Percentiles rank a stretch among this genome's conserved stretches.
phyloP scores from a whole-genome alignment of 345 rosid genomes.

The Arabidopsis suecica region DNA sequence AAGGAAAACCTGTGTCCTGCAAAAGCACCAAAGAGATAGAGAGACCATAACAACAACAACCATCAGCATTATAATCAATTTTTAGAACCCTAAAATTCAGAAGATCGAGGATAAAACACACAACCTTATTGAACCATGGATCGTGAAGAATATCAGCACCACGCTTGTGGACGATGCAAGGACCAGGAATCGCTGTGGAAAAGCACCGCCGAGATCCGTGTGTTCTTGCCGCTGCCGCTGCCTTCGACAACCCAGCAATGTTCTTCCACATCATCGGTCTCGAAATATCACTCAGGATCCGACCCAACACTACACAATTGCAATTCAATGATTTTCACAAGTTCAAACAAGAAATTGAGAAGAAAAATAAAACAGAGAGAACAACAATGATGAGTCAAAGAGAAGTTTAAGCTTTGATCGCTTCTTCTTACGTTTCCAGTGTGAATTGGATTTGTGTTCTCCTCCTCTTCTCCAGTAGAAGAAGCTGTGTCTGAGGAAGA shows the following conservation, averaged over 20 bases:
- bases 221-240: conserved; percentile 48
- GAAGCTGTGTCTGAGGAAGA: conserved; percentile 40
- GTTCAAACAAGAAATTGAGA: not conserved
- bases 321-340: conserved; percentile 24
- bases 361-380: not conserved
- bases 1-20: conserved; percentile 97
- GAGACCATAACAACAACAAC: not conserved
- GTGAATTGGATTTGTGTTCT: conserved; percentile 9
- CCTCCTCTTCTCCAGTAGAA: not conserved
- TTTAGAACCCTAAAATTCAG: conserved; percentile 25
- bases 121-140: conserved; percentile 99
- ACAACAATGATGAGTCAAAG: not conserved
- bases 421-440: conserved; percentile 23
- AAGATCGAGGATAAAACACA: not conserved
- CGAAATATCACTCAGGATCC: conserved; percentile 50
- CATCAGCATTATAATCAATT: conserved; percentile 24
- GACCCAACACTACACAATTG: conserved; percentile 12
- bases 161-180: conserved; percentile 94
- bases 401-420: conserved; percentile 9
- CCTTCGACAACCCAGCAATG: conserved; percentile 47
- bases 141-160: conserved; percentile 98
- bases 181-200: conserved; percentile 85
- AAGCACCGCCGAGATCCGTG: conserved; percentile 65
- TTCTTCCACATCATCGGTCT: conserved; percentile 68
- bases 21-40: not conserved